These are phyloP conservation scores for Coniochaeta hoffmannii DNA, from an alignment of 2,329 filamentous ascomycete species.

Conservation along the genomic window DNA sequence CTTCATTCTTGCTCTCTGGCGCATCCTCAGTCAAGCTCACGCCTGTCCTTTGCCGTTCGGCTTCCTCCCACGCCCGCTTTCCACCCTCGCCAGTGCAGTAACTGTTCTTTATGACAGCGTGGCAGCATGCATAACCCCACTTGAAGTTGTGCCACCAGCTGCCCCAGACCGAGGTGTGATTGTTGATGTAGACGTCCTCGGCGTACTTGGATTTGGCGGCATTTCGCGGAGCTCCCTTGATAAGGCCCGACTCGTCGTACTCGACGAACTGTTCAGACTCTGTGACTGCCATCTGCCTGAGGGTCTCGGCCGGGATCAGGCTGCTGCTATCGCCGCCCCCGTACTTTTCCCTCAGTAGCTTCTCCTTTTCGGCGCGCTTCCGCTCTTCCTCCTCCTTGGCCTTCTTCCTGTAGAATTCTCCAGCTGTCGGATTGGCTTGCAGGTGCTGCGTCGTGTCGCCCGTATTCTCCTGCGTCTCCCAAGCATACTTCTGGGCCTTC, in stretches of 20 bases:
- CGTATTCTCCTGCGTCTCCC: conserved; percentile 84
- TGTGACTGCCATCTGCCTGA: conserved; percentile 61
- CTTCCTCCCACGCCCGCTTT: conserved; percentile 70
- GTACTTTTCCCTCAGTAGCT: conserved; percentile 73
- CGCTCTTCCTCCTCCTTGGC: conserved; percentile 65
- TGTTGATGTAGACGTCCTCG: conserved; percentile 82
- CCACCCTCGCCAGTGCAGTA: conserved; percentile 95
- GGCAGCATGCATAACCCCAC: conserved; percentile 96
- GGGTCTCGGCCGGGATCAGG: conserved; percentile 43
- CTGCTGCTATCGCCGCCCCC: conserved; percentile 54
- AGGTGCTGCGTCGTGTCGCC: conserved; percentile 78
- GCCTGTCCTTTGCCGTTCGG: conserved; percentile 53
- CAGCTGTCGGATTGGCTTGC: conserved; percentile 93
- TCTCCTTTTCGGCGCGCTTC: conserved; percentile 60
- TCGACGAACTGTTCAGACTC: conserved; percentile 87
- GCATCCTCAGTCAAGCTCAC: conserved; percentile 26
- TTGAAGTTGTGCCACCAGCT: conserved; percentile 95
- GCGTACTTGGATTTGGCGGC: conserved; percentile 82
- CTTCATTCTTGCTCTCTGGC: conserved; percentile 14
- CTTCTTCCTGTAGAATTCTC: conserved; percentile 75
- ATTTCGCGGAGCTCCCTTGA: conserved; percentile 79
- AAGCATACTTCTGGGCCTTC: conserved; percentile 80
- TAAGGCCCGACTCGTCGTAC: conserved; percentile 81
- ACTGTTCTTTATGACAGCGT: conserved; percentile 89
- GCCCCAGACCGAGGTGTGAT: conserved; percentile 89